Evolutionary conservation across 192 early-diverging fungal species (phyloP).

Genomic region (Backusella circina): DNA sequence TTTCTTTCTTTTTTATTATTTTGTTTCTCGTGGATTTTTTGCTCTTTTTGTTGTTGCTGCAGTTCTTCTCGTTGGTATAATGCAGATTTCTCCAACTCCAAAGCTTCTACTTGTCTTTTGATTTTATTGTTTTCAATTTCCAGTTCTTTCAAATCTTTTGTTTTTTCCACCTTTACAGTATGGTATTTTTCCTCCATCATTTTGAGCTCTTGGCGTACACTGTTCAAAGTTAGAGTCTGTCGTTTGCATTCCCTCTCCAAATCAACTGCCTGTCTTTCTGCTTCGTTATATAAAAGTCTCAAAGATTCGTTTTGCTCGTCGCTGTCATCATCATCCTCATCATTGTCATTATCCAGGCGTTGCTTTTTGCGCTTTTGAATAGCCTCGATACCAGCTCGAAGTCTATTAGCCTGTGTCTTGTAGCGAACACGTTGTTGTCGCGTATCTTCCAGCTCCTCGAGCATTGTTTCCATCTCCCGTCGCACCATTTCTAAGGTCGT

Average conservation of each 20-base stretch:
- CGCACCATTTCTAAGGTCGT: slow-evolving; percentile 3
- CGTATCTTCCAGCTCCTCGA: slow-evolving; percentile 7
- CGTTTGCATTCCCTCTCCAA: slow-evolving; percentile 2
- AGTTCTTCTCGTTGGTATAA: not conserved
- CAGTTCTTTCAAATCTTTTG: not conserved
- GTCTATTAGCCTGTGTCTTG: slow-evolving; percentile 7
- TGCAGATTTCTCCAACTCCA: not conserved
- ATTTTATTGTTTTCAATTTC: not conserved
- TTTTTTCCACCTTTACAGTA: not conserved
- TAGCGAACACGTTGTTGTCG: not conserved
- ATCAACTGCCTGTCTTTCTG: slow-evolving; percentile 5
- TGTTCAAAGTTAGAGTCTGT: not conserved
- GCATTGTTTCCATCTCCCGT: slow-evolving; percentile 8
- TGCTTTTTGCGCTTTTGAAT: slow-evolving; percentile 4
- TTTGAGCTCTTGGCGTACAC: not conserved
- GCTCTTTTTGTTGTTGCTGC: not conserved
- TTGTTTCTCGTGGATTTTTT: not conserved
- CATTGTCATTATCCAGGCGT: not conserved
- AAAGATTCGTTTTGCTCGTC: not conserved
- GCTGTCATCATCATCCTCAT: not conserved
- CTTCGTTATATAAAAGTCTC: not conserved
- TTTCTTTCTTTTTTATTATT: not conserved
- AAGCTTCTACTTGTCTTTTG: not conserved
- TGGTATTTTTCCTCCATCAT: not conserved
- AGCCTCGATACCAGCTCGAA: slow-evolving; percentile 9